Evolutionary conservation across 2,329 filamentous ascomycete species (phyloP).

Genomic region (Hawksworthiomyces lignivorus): DNA sequence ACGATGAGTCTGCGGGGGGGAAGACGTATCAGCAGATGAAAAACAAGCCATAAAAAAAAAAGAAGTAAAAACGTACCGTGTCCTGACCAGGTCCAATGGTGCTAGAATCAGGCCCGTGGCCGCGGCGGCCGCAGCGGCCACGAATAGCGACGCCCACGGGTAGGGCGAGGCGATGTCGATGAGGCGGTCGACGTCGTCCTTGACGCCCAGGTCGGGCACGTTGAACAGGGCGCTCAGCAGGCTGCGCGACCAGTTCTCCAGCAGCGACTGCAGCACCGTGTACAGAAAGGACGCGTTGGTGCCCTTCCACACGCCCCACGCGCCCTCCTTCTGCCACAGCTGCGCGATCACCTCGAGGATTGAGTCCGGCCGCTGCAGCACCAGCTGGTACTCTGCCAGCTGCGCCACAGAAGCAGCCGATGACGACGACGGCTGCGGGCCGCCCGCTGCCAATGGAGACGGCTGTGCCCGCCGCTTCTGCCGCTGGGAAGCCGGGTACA

Average conservation of each 20-base stretch:
- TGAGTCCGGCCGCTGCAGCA: conserved; percentile 68
- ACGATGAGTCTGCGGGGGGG: conserved; percentile 59
- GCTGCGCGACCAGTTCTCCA: conserved; percentile 88
- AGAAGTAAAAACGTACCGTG: conserved; percentile 38
- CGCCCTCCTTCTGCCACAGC: conserved; percentile 82
- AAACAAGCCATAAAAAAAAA: conserved; percentile 14
- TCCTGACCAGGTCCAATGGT: conserved; percentile 84
- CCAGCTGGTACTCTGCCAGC: conserved; percentile 52
- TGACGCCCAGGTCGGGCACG: conserved; percentile 73
- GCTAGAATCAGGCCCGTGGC: conserved; percentile 74
- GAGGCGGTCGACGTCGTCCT: conserved; percentile 69
- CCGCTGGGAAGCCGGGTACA: conserved; percentile 27
- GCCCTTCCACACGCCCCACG: conserved; percentile 89
- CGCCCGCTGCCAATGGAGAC: too few species aligned
- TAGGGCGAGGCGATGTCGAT: conserved; percentile 67
- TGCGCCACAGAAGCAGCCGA: conserved; percentile 20
- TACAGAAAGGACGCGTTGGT: conserved; percentile 92
- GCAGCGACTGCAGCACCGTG: conserved; percentile 72
- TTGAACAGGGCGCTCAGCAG: conserved; percentile 86
- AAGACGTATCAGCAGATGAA: background rate
- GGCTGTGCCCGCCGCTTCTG: conserved; percentile 6
- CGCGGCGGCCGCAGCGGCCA: conserved; percentile 57
- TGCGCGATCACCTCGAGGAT: conserved; percentile 80
- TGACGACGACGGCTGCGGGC: conserved; percentile 11
- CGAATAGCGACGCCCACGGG: conserved; percentile 70